These are phyloP conservation scores for Prasinococcaceae sp. DNA, from an alignment of 139 green algal genomes.

Conservation along the genomic window DNA sequence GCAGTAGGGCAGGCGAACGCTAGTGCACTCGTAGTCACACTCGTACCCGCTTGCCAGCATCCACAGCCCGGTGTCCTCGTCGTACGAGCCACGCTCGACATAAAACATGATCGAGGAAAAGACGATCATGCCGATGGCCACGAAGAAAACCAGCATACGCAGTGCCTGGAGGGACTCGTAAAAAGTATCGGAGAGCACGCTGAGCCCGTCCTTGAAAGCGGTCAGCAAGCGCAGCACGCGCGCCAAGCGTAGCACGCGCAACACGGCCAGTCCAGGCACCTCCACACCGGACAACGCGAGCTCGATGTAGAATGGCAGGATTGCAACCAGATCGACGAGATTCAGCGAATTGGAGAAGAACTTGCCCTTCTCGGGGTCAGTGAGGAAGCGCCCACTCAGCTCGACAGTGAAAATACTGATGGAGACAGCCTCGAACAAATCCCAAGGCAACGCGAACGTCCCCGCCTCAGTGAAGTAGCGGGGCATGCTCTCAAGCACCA, in stretches of 20 bases:
- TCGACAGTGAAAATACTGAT: conserved; percentile 21
- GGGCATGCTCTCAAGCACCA: conserved; percentile 16
- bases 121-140: conserved; percentile 16
- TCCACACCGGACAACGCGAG: background rate
- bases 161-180: conserved; percentile 8
- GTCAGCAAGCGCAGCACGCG: conserved; percentile 15
- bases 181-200: too few species aligned
- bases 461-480: conserved; percentile 1
- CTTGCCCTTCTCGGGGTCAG: background rate
- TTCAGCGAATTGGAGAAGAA: conserved; percentile 19
- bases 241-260: conserved; percentile 15
- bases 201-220: conserved; percentile 12
- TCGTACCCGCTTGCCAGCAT: too few species aligned
- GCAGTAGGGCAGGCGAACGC: too few species aligned
- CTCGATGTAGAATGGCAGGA: conserved; percentile 26
- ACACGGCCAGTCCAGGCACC: conserved; percentile 14
- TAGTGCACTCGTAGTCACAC: background rate
- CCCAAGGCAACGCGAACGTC: background rate
- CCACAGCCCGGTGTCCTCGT: conserved; percentile 5
- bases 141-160: conserved; percentile 22
- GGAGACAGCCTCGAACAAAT: conserved; percentile 12
- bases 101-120: conserved; percentile 19
- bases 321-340: conserved; percentile 19
- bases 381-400: conserved; percentile 2
- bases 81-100: conserved; percentile 14